Evolutionary conservation across 805 yeast genomes (phyloP).

Genomic region (Wickerhamiella allomyrinae): DNA sequence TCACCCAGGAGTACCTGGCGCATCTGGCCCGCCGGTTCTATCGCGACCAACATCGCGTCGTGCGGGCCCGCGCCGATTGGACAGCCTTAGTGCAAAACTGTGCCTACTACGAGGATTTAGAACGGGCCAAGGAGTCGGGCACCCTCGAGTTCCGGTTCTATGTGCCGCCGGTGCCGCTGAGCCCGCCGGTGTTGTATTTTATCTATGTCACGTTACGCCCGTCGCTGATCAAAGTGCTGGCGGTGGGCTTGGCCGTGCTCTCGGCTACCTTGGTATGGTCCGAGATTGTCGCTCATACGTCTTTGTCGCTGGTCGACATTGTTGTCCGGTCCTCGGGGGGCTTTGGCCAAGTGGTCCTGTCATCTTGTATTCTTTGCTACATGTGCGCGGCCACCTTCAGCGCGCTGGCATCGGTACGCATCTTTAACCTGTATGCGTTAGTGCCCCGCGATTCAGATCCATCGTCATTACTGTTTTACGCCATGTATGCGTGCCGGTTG

Average conservation of each 20-base stretch:
- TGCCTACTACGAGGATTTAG: constrained; percentile 41
- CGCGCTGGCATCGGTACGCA: constrained; percentile 49
- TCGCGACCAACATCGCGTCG: constrained; percentile 35
- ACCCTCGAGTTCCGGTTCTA: constrained; percentile 17
- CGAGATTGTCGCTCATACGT: constrained; percentile 59
- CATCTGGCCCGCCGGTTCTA: constrained; percentile 39
- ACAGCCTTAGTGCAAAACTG: constrained; percentile 35
- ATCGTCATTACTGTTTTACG: constrained; percentile 59
- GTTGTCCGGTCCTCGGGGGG: constrained; percentile 28
- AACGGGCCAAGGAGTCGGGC: constrained; percentile 27
- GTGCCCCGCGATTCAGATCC: constrained; percentile 61
- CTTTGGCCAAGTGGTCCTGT: constrained; percentile 28
- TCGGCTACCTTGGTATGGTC: constrained; percentile 53
- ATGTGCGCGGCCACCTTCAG: constrained; percentile 57
- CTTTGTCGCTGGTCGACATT: constrained; percentile 44
- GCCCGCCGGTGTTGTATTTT: constrained; percentile 31
- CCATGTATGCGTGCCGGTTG: constrained; percentile 66
- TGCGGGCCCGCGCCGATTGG: constrained; percentile 46
- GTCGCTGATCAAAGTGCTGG: constrained; percentile 28
- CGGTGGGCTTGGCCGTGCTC: constrained; percentile 30
- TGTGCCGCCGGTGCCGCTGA: constrained; percentile 10
- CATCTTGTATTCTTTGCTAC: constrained; percentile 39
- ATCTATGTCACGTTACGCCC: constrained; percentile 36
- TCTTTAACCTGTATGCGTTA: constrained; percentile 65
- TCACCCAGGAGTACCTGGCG: constrained; percentile 32